These are phyloP conservation scores for Backusella macrospora DNA, from an alignment of 192 early-diverging fungal genomes.

Conservation along the genomic window DNA sequence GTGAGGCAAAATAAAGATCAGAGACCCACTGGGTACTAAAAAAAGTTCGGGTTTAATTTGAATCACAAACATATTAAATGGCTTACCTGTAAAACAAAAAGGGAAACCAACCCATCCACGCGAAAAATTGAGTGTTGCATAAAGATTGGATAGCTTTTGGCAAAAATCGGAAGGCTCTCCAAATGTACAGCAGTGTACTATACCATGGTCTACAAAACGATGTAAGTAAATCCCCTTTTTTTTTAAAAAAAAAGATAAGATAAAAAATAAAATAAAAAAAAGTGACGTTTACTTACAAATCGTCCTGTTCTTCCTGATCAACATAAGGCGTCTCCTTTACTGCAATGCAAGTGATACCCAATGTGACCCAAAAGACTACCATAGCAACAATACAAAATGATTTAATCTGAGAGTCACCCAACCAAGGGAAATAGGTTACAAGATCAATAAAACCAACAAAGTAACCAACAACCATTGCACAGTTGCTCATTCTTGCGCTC, in stretches of 20 bases:
- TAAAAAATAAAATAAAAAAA: neutral
- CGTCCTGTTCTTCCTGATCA: constrained; percentile 21
- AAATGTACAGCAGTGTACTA: constrained; percentile 52
- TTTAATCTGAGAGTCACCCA: constrained; percentile 82
- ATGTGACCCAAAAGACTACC: constrained; percentile 55
- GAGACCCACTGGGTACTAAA: constrained; percentile 69
- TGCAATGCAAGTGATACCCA: constrained; percentile 72
- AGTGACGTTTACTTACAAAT: constrained; percentile 18
- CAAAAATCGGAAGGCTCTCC: constrained; percentile 63
- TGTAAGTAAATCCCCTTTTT: neutral
- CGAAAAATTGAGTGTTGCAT: constrained; percentile 91
- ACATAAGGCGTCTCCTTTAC: constrained; percentile 56
- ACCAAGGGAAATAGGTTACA: constrained; percentile 60
- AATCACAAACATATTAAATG: neutral
- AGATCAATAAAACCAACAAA: constrained; percentile 87
- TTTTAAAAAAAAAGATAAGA: neutral
- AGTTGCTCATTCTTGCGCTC: constrained; percentile 84
- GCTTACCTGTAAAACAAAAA: constrained; percentile 89
- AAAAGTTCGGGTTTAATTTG: constrained; percentile 38
- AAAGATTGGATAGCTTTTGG: constrained; percentile 75
- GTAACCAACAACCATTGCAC: constrained; percentile 85
- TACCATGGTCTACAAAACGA: constrained; percentile 49
- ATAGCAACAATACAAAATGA: constrained; percentile 79
- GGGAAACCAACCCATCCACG: constrained; percentile 99
- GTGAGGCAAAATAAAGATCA: constrained; percentile 52